A percentile compares a stretch with the other conserved stretches of the same genome.
phyloP scores from a whole-genome alignment of 495 filamentous ascomycete genomes.

The Trichoderma parareesei region DNA sequence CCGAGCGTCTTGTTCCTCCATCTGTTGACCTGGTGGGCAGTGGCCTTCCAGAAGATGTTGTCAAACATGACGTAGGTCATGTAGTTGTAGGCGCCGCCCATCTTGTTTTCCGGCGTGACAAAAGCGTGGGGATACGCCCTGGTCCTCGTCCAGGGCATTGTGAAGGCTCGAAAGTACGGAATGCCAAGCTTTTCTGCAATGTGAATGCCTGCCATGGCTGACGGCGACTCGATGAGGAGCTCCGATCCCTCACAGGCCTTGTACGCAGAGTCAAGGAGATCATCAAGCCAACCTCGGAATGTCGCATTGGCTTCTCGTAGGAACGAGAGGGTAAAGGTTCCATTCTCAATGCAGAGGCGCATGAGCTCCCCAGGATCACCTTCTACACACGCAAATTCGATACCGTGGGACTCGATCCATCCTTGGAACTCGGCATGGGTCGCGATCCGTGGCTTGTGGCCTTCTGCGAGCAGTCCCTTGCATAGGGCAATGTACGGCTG shows the following conservation, averaged over 20 bases:
- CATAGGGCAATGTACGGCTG: conserved; percentile 97
- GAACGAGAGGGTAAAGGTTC: conserved; percentile 94
- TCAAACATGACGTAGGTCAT: conserved; percentile 97
- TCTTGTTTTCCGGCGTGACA: conserved; percentile 84
- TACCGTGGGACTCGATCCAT: conserved; percentile 86
- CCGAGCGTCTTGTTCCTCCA: conserved; percentile 79
- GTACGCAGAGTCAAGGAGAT: conserved; percentile 78
- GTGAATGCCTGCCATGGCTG: conserved; percentile 95
- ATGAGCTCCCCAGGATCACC: conserved; percentile 93
- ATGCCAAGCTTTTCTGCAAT: conserved; percentile 94
- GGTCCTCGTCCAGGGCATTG: conserved; percentile 97
- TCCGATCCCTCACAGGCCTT: conserved; percentile 78
- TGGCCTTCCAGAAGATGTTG: conserved; percentile 92
- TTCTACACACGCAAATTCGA: conserved; percentile 80
- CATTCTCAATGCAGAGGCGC: conserved; percentile 91
- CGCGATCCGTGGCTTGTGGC: conserved; percentile 79
- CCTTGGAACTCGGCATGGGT: conserved; percentile 83
- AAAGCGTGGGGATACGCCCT: conserved; percentile 96
- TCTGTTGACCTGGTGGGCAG: conserved; percentile 81
- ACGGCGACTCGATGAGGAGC: conserved; percentile 90
- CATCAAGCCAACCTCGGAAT: conserved; percentile 91
- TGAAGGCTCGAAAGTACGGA: conserved; percentile 95
- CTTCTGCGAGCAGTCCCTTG: conserved; percentile 80
- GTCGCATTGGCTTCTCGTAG: conserved; percentile 77
- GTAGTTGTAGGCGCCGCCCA: conserved; percentile 92